A percentile compares a stretch with the other conserved stretches of the same genome.
phyloP scores from a whole-genome alignment of 2,329 filamentous ascomycete genomes.

The Cladorrhinum sp. region DNA sequence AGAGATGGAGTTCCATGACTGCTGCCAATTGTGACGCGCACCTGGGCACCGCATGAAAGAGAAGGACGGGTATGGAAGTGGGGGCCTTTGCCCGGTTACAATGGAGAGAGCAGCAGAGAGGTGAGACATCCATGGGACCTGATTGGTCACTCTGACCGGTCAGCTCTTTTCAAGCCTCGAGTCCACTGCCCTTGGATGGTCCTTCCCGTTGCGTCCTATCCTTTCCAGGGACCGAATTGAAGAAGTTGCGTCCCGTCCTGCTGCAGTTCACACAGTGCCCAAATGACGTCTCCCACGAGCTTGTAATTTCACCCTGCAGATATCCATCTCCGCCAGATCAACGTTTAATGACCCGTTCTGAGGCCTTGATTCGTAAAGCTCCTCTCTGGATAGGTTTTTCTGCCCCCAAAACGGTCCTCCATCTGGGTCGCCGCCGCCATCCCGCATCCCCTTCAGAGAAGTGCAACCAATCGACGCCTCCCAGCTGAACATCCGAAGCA shows the following conservation, averaged over 20 bases:
- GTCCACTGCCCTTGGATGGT: neutral
- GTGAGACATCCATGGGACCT: neutral
- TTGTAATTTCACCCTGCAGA: neutral
- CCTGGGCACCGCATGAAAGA: neutral
- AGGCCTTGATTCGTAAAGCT: no score
- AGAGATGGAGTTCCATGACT: no score
- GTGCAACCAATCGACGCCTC: neutral
- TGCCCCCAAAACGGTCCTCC: neutral
- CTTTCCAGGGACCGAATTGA: neutral
- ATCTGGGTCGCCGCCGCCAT: neutral
- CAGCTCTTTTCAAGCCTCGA: neutral
- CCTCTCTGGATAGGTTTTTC: neutral
- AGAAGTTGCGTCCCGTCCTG: no score
- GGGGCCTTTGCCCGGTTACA: neutral
- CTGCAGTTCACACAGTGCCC: neutral
- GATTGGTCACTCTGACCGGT: neutral
- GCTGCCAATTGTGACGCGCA: no score
- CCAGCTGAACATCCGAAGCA: neutral
- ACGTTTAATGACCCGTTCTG: no score
- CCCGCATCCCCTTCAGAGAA: neutral
- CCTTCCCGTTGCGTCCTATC: neutral
- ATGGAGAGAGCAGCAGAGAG: neutral
- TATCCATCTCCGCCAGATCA: neutral
- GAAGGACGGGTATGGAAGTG: neutral
- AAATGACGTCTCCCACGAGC: neutral